Base-by-base conservation (phyloP, 495 filamentous ascomycete genomes). In the Talaromyces ruber region DNA sequence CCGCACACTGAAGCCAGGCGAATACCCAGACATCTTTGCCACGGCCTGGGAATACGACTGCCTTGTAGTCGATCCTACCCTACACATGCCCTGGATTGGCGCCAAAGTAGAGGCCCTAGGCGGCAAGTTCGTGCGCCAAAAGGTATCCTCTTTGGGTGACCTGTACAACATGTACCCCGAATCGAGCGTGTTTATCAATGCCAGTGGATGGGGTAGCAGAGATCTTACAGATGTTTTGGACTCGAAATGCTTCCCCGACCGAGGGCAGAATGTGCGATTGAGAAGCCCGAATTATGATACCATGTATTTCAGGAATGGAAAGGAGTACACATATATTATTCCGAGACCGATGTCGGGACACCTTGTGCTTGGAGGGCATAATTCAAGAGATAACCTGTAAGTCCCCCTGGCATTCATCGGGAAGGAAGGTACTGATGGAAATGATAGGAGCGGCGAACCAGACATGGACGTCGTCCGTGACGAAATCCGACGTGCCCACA, bases 241-340 rank as follows among this genome's bases (percentile, higher is more conserved):
- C 47, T 66, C 71, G 16, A 66, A 65, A 24, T 78, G 74, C 57
- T 79, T 74, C 24, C 71, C 76, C 6, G 75, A 78, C 60, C 64
- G 74, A 16, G 76, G 76, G 9, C 76, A 79, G 52, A 79, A 78
- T 62, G 74, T 79, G 6, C 76, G 77, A 50, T 65, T 70, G 11
- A 62, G 63, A 28, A 78, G 73, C 0, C 65, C 74, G 1, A 61
- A 70, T 24, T 73, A 70, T 58, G 45, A 68, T 4, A 73, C 67
- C 0, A 60, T 79, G 64, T 75, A 76, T 55, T 78, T 79, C 43
- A 71, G 73, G 1, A 77, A 77, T 57, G 79, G 78, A 34, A 66
- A 70, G 7, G 76, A 81, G 59, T 82, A 82, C 57, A 81, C 78
- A 18, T 81, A 82, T 62, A 66, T 82, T 21, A 82, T 82, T 50